Base-by-base conservation (phyloP, 2,329 filamentous ascomycete genomes). In the Botrytis squamosa region DNA sequence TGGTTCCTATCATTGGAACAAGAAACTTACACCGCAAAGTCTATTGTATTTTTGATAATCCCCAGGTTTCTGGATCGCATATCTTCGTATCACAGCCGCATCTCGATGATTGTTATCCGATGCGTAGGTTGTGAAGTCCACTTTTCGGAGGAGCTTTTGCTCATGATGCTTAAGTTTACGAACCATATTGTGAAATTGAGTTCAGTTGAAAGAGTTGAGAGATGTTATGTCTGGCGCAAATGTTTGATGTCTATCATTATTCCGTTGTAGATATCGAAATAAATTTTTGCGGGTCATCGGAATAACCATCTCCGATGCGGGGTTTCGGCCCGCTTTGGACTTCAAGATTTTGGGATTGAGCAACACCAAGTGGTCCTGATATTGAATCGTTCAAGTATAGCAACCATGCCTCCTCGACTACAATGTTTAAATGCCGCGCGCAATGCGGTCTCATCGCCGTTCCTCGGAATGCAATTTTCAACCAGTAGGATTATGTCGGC, bases 111-210 rank as follows among this genome's bases (percentile, higher is more conserved):
- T 88, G 81, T 92, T 89, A 85, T 98, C 95, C 81, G 91, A 91
- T 84, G 96, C 96, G 87, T 95, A 97, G 81, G 92, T 96, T 82
- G 95, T 91, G 84, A 99, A 97, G 85, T 99, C 95, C 84, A 96
- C 94, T 82, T 95, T 95, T 80, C 88, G 87, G 77, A 98, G 89
- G 82, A 98, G 92, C 88, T 96, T 97, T 82, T 96, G 90, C 90
- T 99, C 96, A 85, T 98, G 95, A 84, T 97, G 90, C 85, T 98
- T 98, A 82, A 99, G 90, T 86, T 97, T 94, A 80, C 96, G 92
- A 78, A 97, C 94, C 96, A 98, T 98, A 38, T 78, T 88, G 25
- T n/a, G 3, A 20, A 36, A 49, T 52, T 40, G 38, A 18, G 16
- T 20, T 46, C 14, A 46, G 44, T 62, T 44, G 20, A 12, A n/a